Conservation (phyloP, 805 yeast species). For the Trichomonascus vanleenenianus region DNA sequence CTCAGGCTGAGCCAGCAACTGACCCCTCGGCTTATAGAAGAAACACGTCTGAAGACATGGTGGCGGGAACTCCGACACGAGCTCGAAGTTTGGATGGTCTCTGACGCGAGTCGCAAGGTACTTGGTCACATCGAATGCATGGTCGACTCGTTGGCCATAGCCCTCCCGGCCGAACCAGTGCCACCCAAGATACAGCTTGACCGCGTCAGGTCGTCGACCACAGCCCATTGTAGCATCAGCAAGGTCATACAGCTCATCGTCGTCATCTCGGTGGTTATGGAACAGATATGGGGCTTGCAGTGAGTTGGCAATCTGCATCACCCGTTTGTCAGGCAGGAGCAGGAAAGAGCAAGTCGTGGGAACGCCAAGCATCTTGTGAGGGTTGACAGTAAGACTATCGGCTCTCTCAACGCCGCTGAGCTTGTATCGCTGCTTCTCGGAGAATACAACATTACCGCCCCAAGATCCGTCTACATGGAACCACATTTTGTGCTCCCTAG, state of each 20-base stretch:
- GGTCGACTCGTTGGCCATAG: conserved; percentile 57
- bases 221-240: conserved; percentile 93
- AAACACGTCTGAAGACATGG: conserved; percentile 83
- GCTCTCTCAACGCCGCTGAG: conserved; percentile 59
- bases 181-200: conserved; percentile 77
- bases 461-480: conserved; percentile 84
- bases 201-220: conserved; percentile 76
- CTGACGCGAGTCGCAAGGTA: conserved; percentile 46
- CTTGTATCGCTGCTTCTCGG: conserved; percentile 37
- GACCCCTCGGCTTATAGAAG: conserved; percentile 48
- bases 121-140: conserved; percentile 58
- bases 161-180: conserved; percentile 67
- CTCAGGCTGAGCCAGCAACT: conserved; percentile 24
- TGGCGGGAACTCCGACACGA: conserved; percentile 52
- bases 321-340: conserved; percentile 57
- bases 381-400: conserved; percentile 71
- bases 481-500: conserved; percentile 55
- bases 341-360: conserved; percentile 64
- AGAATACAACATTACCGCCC: conserved; percentile 82
- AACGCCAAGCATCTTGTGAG: conserved; percentile 85
- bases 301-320: conserved; percentile 67
- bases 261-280: conserved; percentile 51
- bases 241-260: conserved; percentile 52
- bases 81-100: conserved; percentile 38
- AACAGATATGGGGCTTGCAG: conserved; percentile 73